Conservation (phyloP, 163 green algal genomes). For the Chlorella variabilis region DNA sequence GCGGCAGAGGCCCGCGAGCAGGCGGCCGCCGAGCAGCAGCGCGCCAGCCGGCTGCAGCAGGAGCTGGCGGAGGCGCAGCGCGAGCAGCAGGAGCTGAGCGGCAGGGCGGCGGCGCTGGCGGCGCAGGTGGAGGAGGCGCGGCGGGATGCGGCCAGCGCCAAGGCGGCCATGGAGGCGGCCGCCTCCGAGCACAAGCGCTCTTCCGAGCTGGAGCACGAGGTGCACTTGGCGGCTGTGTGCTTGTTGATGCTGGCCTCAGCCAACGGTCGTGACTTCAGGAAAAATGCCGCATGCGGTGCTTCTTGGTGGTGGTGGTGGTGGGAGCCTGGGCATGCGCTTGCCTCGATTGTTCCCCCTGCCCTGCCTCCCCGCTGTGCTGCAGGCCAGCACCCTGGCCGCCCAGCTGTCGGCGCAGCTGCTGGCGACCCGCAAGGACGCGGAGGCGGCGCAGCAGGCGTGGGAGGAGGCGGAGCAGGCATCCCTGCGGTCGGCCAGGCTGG, state of each 20-base stretch:
- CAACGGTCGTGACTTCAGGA: too few species aligned
- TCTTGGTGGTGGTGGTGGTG: too few species aligned
- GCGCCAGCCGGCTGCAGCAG: background rate
- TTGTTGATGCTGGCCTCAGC: too few species aligned
- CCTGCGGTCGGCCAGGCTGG: background rate
- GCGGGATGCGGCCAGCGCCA: background rate
- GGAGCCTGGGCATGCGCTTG: too few species aligned
- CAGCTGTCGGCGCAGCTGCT: background rate
- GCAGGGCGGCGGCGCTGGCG: background rate
- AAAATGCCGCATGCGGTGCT: too few species aligned
- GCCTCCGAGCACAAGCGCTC: background rate
- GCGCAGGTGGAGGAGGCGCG: slow-evolving; percentile 6
- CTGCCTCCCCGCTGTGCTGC: too few species aligned
- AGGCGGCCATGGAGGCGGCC: background rate
- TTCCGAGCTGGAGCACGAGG: background rate
- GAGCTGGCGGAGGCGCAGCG: background rate
- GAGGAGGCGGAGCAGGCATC: background rate
- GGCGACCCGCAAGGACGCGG: background rate
- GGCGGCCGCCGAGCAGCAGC: background rate
- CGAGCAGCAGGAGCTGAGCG: background rate
- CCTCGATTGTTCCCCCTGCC: too few species aligned
- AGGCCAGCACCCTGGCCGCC: background rate
- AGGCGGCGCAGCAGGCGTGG: background rate
- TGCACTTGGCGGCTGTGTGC: too few species aligned
- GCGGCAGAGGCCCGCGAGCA: background rate